Evolutionary conservation across 176 grass and related monocot species (phyloP), one percentile per base, ranked within the genome.

Genomic region (Dactylis glomerata): DNA sequence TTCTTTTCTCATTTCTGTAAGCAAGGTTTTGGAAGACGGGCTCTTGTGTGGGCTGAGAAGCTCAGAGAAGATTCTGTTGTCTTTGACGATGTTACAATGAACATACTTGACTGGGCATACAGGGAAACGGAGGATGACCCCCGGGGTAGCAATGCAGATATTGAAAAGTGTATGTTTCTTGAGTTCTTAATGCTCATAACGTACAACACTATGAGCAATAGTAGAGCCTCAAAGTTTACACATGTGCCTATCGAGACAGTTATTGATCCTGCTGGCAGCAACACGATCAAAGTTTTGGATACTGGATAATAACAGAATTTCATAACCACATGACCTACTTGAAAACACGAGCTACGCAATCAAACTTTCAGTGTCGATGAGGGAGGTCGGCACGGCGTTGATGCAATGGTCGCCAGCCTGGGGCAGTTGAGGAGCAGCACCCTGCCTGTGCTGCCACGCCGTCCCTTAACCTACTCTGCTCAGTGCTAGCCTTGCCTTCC

Each of bases 1-100:
- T 87, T 93, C 20, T 86, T 98, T 78, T 95, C 93, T 67, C 91
- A 98, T 87, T 92, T 98, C 85, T 98, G 93, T 83, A 98, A 95
- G 78, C 87, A 95, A 92, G 96, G 96, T 54, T 86, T 93, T 78
- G 86, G 91, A 78, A 90, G 87, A 76, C 90, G 83, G 79, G 91
- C 89, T 13, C 73, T 95, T 67, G 20, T 81, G 64, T 98, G 96
- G 93, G 96, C 91, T 77, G 84, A 89, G 77, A 95, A 86, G 52
- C 87, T 98, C 36, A 87, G 62, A 82, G 89, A 95, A 38, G 87
- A 88, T 54, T 87, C 82, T 50, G 90, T 98, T 78, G 72, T 73
- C 64, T 98, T 98, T 92, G 96, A 98, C 90, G 93, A 90, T 75
- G 87, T 75, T 66, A 95, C 96, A 45, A 81, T 77, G 86, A 98